Percentiles rank a stretch among this genome's conserved stretches.
These are phyloP conservation scores for Acrocalymma vagum DNA, from an alignment of 2,329 filamentous ascomycete genomes.

Conservation along the genomic window DNA sequence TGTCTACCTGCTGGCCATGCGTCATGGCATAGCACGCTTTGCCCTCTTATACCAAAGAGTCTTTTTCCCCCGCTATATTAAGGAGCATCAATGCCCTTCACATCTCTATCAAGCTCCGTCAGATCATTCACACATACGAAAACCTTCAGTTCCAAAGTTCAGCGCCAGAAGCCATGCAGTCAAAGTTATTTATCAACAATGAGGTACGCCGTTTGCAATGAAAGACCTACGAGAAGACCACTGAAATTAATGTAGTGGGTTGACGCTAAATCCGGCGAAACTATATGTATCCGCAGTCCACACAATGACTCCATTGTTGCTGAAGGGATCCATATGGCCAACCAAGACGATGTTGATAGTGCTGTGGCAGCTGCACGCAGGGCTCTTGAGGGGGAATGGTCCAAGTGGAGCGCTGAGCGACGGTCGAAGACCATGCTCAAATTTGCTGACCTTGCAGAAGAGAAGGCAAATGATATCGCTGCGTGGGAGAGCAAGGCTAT, in stretches of 20 bases:
- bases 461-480: no score
- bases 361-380: constrained; percentile 20
- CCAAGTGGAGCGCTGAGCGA: constrained; percentile 10
- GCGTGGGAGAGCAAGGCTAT: no score
- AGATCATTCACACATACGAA: no score
- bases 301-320: constrained; percentile 15
- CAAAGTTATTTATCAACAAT: constrained; percentile 22
- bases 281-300: constrained; percentile 19
- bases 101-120: no score
- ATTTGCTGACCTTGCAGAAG: constrained; percentile 10
- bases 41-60: no score
- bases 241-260: constrained; percentile 10
- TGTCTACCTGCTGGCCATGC: no score
- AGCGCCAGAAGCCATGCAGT: no score
- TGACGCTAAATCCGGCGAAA: constrained; percentile 12
- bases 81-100: no score
- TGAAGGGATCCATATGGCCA: constrained; percentile 74
- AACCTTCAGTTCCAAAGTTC: no score
- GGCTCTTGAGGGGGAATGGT: constrained; percentile 44
- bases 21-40: no score
- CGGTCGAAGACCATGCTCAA: constrained; percentile 16
- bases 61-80: no score
- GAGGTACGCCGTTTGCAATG: constrained; percentile 9
- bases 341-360: constrained; percentile 60
- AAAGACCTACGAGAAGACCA: not conserved